Percentiles rank a stretch among this genome's conserved stretches.
Evolutionary conservation across 352 stramenopile genomes (phyloP).

Genomic region (Blastocystis sp.): DNA sequence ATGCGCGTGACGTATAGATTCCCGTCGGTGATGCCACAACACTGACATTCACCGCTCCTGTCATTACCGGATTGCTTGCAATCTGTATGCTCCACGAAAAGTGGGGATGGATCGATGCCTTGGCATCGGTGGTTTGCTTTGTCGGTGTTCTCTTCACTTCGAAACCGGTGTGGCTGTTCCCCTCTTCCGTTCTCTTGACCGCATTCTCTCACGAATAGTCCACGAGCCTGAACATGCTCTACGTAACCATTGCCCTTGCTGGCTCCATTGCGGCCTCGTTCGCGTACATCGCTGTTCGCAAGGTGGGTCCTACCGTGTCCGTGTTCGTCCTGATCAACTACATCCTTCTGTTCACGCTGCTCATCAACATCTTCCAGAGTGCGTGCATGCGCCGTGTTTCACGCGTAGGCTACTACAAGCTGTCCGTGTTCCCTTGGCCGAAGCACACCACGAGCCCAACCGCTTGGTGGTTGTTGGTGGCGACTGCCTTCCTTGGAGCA

Average conservation of each 20-base stretch:
- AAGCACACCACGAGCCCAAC: background rate
- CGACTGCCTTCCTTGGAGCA: slow-evolving; percentile 41
- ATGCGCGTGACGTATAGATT: background rate
- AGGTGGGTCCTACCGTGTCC: slow-evolving; percentile 63
- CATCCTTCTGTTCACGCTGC: slow-evolving; percentile 61
- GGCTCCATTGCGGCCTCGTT: slow-evolving; percentile 70
- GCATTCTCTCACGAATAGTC: background rate
- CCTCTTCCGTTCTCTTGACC: background rate
- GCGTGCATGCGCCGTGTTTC: background rate
- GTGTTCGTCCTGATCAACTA: slow-evolving; percentile 73
- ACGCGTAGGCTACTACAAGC: slow-evolving; percentile 38
- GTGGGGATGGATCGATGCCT: slow-evolving; percentile 68
- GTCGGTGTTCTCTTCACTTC: slow-evolving; percentile 66
- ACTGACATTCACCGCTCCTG: slow-evolving; percentile 74
- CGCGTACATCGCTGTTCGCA: slow-evolving; percentile 70
- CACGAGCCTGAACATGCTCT: slow-evolving; percentile 24
- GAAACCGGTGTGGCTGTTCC: slow-evolving; percentile 47
- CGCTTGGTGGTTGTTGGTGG: slow-evolving; percentile 52
- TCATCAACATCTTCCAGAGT: slow-evolving; percentile 72
- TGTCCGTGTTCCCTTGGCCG: slow-evolving; percentile 60
- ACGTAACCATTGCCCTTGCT: slow-evolving; percentile 60
- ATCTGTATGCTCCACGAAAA: slow-evolving; percentile 73
- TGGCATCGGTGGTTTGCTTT: slow-evolving; percentile 43
- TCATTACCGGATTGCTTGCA: slow-evolving; percentile 73
- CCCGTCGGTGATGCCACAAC: slow-evolving; percentile 70